Base-by-base conservation (phyloP, 192 early-diverging fungal genomes). In the Backusella mclennaniae region DNA sequence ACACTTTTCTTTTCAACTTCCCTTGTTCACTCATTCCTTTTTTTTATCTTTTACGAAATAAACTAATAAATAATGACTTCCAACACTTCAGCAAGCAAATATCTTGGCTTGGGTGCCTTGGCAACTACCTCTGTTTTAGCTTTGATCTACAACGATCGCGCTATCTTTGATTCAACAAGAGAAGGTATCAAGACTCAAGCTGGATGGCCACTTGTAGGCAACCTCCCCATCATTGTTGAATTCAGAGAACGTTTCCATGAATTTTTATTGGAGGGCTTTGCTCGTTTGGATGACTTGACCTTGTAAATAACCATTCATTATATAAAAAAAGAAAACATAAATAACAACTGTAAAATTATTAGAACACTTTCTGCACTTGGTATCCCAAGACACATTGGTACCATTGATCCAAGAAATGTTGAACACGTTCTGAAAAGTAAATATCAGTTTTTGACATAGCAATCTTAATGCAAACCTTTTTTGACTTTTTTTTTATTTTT, bases 381-480 rank as follows among this genome's bases (percentile, higher is more conserved):
- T 33, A 44, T 80, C 35, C 82, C 82, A 15, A 66, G 69, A 33
- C 52, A 71, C 12, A 52, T 83, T 66, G 67, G 46, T 9, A 79
- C 78, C 35, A 70, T 71, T 31, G 78, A 83, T 53, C 82, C 82
- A 3, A 72, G 69, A 23, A 77, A 77, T 66, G 75, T 83, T 17
- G 82, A 83, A 19, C 79, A 83, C 71, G 71, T 83, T 31, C 67
- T 83, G 69, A 83, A 83, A 44, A 77, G 82, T 83, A 79, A 49
- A 76, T 67, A 35, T 63, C 21, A 26, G 26, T 63, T 29, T 1
- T 23, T 63, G 4, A 4, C 3, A 63, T 12, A 11, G 0, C 11
- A 29, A 63, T 7, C 38, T 38, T 41, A 17, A 49, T 49, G 46
- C 19, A 49, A 49, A 21, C 6, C 19, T 17, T 7, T 35, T 12